Conservation (phyloP, 2,329 filamentous ascomycete genomes). For the Boeremia exigua region DNA sequence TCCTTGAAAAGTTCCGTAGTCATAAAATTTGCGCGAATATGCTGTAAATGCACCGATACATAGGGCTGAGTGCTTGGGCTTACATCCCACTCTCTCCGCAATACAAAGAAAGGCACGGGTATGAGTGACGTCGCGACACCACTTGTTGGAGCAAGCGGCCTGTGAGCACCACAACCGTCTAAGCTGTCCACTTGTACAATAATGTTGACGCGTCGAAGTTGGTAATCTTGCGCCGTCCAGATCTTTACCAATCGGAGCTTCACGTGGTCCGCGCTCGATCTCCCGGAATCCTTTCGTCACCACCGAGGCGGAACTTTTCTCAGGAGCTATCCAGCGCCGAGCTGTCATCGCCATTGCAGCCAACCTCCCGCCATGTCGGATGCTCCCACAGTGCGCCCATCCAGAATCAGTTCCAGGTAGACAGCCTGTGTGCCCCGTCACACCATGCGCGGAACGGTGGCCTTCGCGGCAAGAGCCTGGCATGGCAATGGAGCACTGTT, state of each 20-base stretch:
- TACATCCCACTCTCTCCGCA: no score
- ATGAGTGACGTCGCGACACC: constrained; percentile 15
- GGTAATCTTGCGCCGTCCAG: constrained; percentile 13
- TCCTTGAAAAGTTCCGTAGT: no score
- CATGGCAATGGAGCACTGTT: constrained; percentile 44
- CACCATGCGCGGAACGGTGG: constrained; percentile 46
- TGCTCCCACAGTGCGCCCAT: constrained; percentile 21
- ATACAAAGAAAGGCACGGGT: neutral
- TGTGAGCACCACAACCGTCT: neutral
- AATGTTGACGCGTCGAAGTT: constrained; percentile 18
- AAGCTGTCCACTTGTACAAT: constrained; percentile 3
- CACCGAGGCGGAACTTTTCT: constrained; percentile 38
- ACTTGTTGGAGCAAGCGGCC: neutral
- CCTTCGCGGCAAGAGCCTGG: constrained; percentile 43
- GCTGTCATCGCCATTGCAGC: constrained; percentile 19
- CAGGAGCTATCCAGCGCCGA: constrained; percentile 21
- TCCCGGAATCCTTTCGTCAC: constrained; percentile 33
- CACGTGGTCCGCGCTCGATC: constrained; percentile 31
- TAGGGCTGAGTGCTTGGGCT: no score
- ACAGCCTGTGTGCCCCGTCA: constrained; percentile 25
- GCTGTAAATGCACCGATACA: no score
- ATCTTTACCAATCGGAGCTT: constrained; percentile 14
- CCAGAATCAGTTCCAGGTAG: constrained; percentile 30
- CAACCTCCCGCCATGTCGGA: constrained; percentile 33
- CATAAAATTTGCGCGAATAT: no score